Evolutionary conservation across 257 asterid genomes (phyloP).

Genomic region (Plantago major): DNA sequence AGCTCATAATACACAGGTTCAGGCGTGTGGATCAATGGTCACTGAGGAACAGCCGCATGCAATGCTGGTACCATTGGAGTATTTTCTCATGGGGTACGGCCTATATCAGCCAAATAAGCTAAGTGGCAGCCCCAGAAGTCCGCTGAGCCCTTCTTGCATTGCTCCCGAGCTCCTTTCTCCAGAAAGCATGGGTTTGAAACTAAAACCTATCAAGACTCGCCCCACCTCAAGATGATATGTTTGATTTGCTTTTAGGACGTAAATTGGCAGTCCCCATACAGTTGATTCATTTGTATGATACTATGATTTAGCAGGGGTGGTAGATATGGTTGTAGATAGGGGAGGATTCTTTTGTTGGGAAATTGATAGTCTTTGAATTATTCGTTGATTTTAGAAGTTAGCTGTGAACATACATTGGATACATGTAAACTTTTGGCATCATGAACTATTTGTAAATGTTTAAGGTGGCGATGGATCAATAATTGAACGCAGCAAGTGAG

Average conservation of each 20-base stretch:
- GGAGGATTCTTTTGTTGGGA: slow-evolving; percentile 4
- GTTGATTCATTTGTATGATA: slow-evolving; percentile 8
- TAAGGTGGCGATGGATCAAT: neutral
- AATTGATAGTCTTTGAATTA: neutral
- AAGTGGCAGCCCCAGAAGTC: slow-evolving; percentile 64
- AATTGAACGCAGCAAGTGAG: slow-evolving; percentile 1
- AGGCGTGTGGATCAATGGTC: slow-evolving; percentile 62
- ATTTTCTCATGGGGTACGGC: slow-evolving; percentile 59
- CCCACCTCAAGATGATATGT: slow-evolving; percentile 3
- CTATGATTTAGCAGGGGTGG: neutral
- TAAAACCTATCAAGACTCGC: slow-evolving; percentile 57
- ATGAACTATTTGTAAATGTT: neutral
- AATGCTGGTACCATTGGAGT: slow-evolving; percentile 58
- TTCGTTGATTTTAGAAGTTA: slow-evolving; percentile 14
- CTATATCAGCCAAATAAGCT: slow-evolving; percentile 46
- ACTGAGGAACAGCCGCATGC: slow-evolving; percentile 73
- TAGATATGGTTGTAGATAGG: slow-evolving; percentile 14
- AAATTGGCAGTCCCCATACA: neutral
- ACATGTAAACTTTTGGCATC: slow-evolving; percentile 2
- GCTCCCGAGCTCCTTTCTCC: slow-evolving; percentile 70
- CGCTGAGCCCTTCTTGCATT: slow-evolving; percentile 59
- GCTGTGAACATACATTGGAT: neutral
- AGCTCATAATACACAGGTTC: slow-evolving; percentile 34
- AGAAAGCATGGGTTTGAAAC: slow-evolving; percentile 71
- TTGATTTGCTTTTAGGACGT: neutral